These are phyloP conservation scores for Penicillium freii DNA, from an alignment of 2,329 filamentous ascomycete species.

Conservation along the genomic window DNA sequence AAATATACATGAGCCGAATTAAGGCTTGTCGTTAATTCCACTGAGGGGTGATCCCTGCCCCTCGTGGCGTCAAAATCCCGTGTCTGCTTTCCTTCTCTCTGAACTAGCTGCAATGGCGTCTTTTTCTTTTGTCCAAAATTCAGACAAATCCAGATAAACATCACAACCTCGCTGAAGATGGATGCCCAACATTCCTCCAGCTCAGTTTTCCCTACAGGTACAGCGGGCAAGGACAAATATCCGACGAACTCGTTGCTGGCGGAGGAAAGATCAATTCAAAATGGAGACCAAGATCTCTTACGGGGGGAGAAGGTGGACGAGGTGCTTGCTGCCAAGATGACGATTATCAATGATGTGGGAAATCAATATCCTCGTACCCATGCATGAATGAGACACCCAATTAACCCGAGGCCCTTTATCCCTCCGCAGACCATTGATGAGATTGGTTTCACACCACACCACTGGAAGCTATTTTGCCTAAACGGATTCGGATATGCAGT, in stretches of 20 bases:
- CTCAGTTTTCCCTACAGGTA: background rate
- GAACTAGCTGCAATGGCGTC: background rate
- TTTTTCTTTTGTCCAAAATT: background rate
- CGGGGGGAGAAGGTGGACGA: slow-evolving; percentile 33
- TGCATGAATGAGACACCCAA: background rate
- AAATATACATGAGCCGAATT: background rate
- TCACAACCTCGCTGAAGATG: background rate
- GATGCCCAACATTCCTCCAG: background rate
- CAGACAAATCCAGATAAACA: background rate
- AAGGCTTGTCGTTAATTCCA: background rate
- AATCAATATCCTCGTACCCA: background rate
- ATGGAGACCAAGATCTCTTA: slow-evolving; percentile 7
- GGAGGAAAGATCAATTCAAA: background rate
- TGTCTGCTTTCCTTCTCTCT: background rate
- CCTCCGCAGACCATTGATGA: slow-evolving; percentile 47
- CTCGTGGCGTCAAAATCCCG: background rate
- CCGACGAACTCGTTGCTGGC: background rate
- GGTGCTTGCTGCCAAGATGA: slow-evolving; percentile 43
- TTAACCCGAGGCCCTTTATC: background rate
- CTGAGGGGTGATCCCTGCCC: background rate
- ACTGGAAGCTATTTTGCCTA: slow-evolving; percentile 60
- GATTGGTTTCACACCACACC: slow-evolving; percentile 60
- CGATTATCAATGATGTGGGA: slow-evolving; percentile 34
- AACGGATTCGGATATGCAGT: slow-evolving; percentile 58
- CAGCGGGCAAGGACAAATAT: background rate